phyloP scores from a whole-genome alignment of 1,284 basidiomycete species.

The Puccinia triticina region DNA sequence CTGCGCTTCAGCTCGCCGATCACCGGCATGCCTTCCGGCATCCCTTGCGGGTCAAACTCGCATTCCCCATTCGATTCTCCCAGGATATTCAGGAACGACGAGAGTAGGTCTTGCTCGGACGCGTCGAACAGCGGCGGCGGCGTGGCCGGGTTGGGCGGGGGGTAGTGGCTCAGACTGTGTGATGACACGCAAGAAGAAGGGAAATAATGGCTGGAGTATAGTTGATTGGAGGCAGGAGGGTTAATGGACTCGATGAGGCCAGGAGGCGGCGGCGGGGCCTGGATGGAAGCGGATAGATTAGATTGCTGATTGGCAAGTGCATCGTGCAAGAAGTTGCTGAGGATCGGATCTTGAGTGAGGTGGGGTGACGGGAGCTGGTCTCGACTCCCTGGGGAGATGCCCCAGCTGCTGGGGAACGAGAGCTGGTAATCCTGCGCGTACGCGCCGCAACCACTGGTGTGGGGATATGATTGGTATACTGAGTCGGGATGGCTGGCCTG shows the following conservation, averaged over 20 bases:
- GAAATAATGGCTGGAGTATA: slow-evolving; percentile 10
- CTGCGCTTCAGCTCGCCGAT: slow-evolving; percentile 31
- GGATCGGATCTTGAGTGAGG: background rate
- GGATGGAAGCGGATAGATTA: slow-evolving; percentile 6
- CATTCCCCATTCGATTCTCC: slow-evolving; percentile 43
- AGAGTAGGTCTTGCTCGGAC: slow-evolving; percentile 36
- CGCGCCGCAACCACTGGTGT: background rate
- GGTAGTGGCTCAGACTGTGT: background rate
- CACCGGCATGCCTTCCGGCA: slow-evolving; percentile 47
- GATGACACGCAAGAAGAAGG: background rate
- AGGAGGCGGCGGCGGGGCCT: background rate
- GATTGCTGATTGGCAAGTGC: background rate
- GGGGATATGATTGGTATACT: slow-evolving; percentile 32
- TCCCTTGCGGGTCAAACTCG: slow-evolving; percentile 50
- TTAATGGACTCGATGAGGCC: background rate
- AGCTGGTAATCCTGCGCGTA: background rate
- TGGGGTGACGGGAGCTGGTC: slow-evolving; percentile 24
- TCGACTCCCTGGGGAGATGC: background rate
- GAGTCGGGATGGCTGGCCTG: slow-evolving; percentile 8
- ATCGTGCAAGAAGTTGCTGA: slow-evolving; percentile 16
- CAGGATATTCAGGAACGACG: slow-evolving; percentile 43
- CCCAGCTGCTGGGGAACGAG: slow-evolving; percentile 18
- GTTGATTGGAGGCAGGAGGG: background rate
- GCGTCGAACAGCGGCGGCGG: slow-evolving; percentile 40
- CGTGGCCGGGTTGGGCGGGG: slow-evolving; percentile 17